Evolutionary conservation across 2,329 filamentous ascomycete species (phyloP).

Genomic region (Alternaria dauci): DNA sequence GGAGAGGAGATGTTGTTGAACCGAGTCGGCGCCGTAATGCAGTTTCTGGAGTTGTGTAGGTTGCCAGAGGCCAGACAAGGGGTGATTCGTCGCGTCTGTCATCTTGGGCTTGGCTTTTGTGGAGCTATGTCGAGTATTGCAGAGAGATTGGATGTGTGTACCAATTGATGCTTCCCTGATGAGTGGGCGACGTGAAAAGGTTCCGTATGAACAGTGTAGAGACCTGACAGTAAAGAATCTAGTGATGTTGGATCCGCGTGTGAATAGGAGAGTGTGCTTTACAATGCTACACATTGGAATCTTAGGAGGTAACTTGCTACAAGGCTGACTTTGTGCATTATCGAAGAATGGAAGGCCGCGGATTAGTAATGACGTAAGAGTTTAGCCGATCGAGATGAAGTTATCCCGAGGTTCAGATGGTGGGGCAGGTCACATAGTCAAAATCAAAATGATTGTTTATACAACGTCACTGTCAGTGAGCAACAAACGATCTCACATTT

Average conservation of each 20-base stretch:
- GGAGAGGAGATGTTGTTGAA: constrained; percentile 57
- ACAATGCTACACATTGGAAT: background rate
- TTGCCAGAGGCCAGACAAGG: constrained; percentile 61
- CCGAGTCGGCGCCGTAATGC: constrained; percentile 60
- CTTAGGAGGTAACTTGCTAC: background rate
- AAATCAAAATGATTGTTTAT: background rate
- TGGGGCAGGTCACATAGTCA: background rate
- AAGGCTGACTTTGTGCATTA: too few species aligned
- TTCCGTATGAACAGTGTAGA: background rate
- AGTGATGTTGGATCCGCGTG: background rate
- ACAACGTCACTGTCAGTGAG: background rate
- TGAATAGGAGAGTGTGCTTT: background rate
- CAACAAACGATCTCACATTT: background rate
- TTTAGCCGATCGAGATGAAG: background rate
- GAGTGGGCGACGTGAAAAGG: background rate
- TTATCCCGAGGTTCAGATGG: constrained; percentile 18
- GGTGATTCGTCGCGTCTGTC: constrained; percentile 55
- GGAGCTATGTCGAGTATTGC: background rate
- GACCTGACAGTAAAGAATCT: background rate
- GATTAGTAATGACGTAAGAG: constrained; percentile 20
- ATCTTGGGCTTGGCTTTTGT: constrained; percentile 37
- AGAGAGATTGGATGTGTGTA: background rate
- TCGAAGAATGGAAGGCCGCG: background rate
- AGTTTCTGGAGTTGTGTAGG: constrained; percentile 60
- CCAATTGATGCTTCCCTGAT: background rate